A percentile compares a stretch with the other conserved stretches of the same genome.
Conservation (phyloP, 306 rosid species). For the Psophocarpus tetragonolobus region DNA sequence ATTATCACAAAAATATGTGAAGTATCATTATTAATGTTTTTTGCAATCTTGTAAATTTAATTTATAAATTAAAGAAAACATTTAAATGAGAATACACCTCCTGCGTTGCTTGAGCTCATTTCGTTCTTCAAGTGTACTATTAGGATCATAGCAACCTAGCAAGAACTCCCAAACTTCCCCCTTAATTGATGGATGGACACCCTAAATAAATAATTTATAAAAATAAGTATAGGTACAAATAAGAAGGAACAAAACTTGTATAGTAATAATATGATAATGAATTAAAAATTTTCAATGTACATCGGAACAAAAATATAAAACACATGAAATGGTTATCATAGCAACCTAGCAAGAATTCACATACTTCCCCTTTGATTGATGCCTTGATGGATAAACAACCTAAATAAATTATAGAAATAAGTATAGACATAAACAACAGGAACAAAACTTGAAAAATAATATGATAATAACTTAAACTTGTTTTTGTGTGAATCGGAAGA, state of each 20-base stretch:
- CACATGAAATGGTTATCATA: conserved; percentile 57
- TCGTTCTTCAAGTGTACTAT: conserved; percentile 80
- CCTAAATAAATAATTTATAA: conserved; percentile 57
- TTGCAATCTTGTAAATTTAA: neutral
- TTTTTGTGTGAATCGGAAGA: neutral
- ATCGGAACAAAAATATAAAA: conserved; percentile 10
- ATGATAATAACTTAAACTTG: neutral
- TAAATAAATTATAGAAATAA: conserved; percentile 40
- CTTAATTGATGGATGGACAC: conserved; percentile 93
- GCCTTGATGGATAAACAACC: conserved; percentile 99
- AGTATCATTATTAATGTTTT: neutral
- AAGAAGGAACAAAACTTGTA: conserved; percentile 23
- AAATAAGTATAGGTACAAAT: conserved; percentile 18
- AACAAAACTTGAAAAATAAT: conserved; percentile 5
- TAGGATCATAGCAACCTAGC: conserved; percentile 90
- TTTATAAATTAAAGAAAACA: conserved; percentile 17
- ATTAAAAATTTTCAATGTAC: neutral
- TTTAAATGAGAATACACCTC: conserved; percentile 54
- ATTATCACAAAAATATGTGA: neutral
- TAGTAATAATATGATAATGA: neutral
- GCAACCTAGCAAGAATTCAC: conserved; percentile 97
- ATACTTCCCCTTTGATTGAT: conserved; percentile 87
- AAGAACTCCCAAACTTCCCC: conserved; percentile 95
- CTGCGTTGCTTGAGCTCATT: conserved; percentile 63
- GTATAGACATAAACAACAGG: conserved; percentile 18